These are phyloP conservation scores for Sclerotinia minor DNA, from an alignment of 2,329 filamentous ascomycete genomes.

Conservation along the genomic window DNA sequence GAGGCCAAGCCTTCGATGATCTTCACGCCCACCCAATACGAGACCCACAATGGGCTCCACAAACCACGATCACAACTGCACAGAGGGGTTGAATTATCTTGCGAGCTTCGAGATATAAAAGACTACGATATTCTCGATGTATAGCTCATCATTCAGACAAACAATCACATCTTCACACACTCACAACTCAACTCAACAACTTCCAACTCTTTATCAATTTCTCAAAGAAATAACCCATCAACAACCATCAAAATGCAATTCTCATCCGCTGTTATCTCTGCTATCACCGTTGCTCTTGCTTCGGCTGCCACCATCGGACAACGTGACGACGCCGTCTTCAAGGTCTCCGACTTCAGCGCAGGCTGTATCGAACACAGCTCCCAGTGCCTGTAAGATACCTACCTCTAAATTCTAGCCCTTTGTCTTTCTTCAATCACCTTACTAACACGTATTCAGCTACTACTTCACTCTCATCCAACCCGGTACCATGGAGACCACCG, in stretches of 20 bases:
- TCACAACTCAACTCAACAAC: conserved; percentile 8
- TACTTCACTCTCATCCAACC: neutral
- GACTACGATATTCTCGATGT: neutral
- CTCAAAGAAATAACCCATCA: neutral
- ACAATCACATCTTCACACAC: conserved; percentile 5
- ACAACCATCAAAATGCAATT: conserved; percentile 14
- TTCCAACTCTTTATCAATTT: neutral
- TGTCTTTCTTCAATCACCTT: no score
- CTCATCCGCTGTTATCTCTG: neutral
- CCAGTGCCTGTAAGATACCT: conserved; percentile 4
- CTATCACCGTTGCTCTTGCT: conserved; percentile 11
- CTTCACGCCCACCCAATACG: conserved; percentile 45
- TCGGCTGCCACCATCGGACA: neutral
- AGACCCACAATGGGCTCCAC: conserved; percentile 41
- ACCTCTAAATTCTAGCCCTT: no score
- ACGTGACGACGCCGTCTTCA: neutral
- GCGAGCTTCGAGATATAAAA: neutral
- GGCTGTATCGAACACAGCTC: neutral
- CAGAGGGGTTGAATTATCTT: neutral
- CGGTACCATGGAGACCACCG: neutral
- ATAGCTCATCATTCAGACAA: neutral
- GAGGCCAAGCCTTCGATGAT: neutral
- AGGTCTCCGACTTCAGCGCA: neutral
- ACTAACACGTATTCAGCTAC: neutral
- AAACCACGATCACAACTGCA: neutral